Evolutionary conservation across 2,329 filamentous ascomycete genomes (phyloP), one percentile per base, ranked within the genome.

Genomic region (Hypoxylon sp.): DNA sequence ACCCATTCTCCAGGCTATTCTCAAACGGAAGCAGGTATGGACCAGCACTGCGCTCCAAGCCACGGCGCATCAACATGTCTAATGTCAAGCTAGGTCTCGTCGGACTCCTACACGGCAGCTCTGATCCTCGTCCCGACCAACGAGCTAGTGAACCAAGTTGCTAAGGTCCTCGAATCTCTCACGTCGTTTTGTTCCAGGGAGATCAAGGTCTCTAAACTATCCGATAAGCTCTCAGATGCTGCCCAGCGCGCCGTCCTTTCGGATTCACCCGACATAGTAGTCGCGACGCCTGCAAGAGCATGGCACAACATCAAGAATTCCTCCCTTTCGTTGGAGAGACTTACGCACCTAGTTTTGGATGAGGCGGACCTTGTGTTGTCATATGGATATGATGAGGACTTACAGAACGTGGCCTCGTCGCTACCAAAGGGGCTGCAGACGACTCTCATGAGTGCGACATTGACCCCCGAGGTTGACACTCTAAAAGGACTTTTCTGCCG

Each of bases 281-380:
- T 99, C 49, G 92, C 95, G 0, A 99, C 97, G 0, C 96, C 96
- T 0, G 90, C 93, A n/a, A 88, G 93, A 75, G 94, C 92, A 13
- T 91, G 91, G 76, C 85, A 91, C 65, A 94, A 95, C 76, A 86
- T 97, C 75, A 92, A 92, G 76, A 90, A 85, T 56, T 89, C 90
- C 10, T 88, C 91, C 0, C 83, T 98, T 55, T 89, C 90, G 0
- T 83, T 97, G 33, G 87, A 91, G 14, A 86, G 88, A 53, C 85
- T 99, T 22, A 87, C 89, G 33, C 90, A 94, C 71, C 82, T 98
- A 14, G 92, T 98, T 0, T 90, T 99, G 59, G 96, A 99, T 79
- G 96, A 99, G 82, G 95, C 95, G 2, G 96, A 99, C 77, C 81
- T 99, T 70, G 92, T 99, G 6, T 84, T 98, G 63, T 97, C 93